phyloP scores from a whole-genome alignment of 768 basidiomycete genomes.

The Panellus pusillus region DNA sequence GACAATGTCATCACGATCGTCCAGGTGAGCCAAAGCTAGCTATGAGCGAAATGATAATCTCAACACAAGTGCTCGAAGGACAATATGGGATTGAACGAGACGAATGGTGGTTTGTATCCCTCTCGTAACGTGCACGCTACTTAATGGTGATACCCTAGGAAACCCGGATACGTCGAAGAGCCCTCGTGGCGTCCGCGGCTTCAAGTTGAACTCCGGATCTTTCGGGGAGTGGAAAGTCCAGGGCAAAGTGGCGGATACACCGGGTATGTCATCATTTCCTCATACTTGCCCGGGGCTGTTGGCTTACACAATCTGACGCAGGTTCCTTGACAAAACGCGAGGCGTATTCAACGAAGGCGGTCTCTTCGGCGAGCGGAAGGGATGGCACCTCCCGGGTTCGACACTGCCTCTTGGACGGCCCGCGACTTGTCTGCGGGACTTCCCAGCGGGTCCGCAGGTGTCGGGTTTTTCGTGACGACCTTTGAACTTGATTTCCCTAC shows the following conservation, averaged over 20 bases:
- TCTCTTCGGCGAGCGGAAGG: constrained; percentile 64
- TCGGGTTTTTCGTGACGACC: constrained; percentile 81
- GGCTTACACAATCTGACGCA: constrained; percentile 26
- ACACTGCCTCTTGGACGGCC: constrained; percentile 57
- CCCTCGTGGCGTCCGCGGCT: constrained; percentile 78
- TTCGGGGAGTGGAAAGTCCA: constrained; percentile 72
- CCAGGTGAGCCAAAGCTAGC: constrained; percentile 45
- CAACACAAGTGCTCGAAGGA: constrained; percentile 44
- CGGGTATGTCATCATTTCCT: constrained; percentile 38
- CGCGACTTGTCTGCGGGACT: constrained; percentile 62
- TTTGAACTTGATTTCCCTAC: constrained; percentile 62
- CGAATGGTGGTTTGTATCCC: constrained; percentile 42
- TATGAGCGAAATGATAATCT: neutral
- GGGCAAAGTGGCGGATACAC: constrained; percentile 72
- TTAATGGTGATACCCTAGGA: constrained; percentile 24
- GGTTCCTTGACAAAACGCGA: constrained; percentile 72
- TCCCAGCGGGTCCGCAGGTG: constrained; percentile 57
- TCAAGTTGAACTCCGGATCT: constrained; percentile 60
- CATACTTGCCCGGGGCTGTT: neutral
- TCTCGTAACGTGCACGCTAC: neutral
- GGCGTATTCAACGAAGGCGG: constrained; percentile 75
- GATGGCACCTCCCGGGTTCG: constrained; percentile 75
- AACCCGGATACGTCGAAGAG: constrained; percentile 60
- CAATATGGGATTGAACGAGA: constrained; percentile 78
- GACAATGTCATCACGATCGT: constrained; percentile 81